Conservation (phyloP, 2,329 filamentous ascomycete species). For the Clarireedia monteithiana region DNA sequence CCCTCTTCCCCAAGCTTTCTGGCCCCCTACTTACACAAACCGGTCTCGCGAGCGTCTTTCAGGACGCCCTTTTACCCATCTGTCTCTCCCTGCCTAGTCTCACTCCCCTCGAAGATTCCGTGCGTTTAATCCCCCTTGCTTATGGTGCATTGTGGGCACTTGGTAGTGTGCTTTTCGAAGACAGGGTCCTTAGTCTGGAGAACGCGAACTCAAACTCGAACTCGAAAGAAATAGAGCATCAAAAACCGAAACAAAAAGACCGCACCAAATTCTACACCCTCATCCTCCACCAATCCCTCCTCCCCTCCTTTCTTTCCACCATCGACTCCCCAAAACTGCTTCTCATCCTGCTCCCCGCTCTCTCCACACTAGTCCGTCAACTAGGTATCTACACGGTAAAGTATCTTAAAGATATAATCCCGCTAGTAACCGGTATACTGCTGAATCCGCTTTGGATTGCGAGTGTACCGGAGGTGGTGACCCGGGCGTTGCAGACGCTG, state of each 20-base stretch:
- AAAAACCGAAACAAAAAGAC: neutral
- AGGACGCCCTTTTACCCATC: slow-evolving; percentile 61
- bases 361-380: slow-evolving; percentile 41
- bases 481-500: slow-evolving; percentile 40
- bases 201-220: slow-evolving; percentile 6
- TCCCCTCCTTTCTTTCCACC: slow-evolving; percentile 49
- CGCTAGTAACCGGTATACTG: slow-evolving; percentile 48
- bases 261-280: slow-evolving; percentile 39
- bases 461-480: slow-evolving; percentile 42
- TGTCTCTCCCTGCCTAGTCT: slow-evolving; percentile 71
- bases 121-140: slow-evolving; percentile 53
- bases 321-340: slow-evolving; percentile 51
- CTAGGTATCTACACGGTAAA: slow-evolving; percentile 58
- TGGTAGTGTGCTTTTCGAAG: slow-evolving; percentile 22
- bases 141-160: slow-evolving; percentile 62
- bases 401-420: slow-evolving; percentile 51
- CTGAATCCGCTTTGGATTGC: slow-evolving; percentile 59
- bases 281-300: slow-evolving; percentile 47
- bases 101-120: slow-evolving; percentile 65
- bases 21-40: slow-evolving; percentile 47
- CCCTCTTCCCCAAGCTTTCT: slow-evolving; percentile 49
- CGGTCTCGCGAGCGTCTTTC: slow-evolving; percentile 60
- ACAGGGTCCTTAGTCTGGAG: neutral
- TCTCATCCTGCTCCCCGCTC: slow-evolving; percentile 45
- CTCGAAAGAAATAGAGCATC: neutral